Base-by-base conservation (phyloP, 345 rosid species). In the Aquilaria yunnanensis region DNA sequence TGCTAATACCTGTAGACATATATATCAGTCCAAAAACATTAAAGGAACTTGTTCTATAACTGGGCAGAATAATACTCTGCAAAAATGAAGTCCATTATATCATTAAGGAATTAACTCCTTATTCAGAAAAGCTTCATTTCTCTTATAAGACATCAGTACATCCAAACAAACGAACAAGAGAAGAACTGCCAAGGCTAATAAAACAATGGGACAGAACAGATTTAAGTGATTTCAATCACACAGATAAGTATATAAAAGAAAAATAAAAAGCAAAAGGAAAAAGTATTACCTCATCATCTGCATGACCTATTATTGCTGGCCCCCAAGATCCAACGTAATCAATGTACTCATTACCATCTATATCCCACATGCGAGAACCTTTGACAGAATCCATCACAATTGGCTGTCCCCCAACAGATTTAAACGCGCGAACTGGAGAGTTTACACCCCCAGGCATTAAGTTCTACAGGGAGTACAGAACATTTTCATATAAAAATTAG, bases 311-410 rank as follows among this genome's bases (percentile, higher is more conserved):
- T 23, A 94, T 91, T 9, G 99, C 96, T 2, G 96, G 99, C 12
- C 97, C 99, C 97, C 97, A 91, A 58, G 97, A 91, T 51, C 99
- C 97, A 56, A 89, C 97, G 60, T 91, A 94, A 76, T 94, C 99
- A 43, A 91, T 79, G 72, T 89, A 94, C 78, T 87, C 92, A 32
- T 94, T 94, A 37, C 99, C 97, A 83, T 94, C 96, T 13, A 94
- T 84, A 65, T 94, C 99, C 96, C 96, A 80, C 92, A 91, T 88
- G 59, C 62, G 84, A 53, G 93, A 89, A 52, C 99, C 99, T 84
- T 91, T 89, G 16, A 89, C 96, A 32, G 96, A 81, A 77, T 95
- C 99, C 4, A 95, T 64, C 65, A 91, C 56, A 50, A 95, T 84
- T 0, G 99, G 96, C 47, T 91, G 96, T 32, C 99, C 97, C 48